phyloP scores from a whole-genome alignment of 2,329 filamentous ascomycete species.

The Alternaria consortialis region DNA sequence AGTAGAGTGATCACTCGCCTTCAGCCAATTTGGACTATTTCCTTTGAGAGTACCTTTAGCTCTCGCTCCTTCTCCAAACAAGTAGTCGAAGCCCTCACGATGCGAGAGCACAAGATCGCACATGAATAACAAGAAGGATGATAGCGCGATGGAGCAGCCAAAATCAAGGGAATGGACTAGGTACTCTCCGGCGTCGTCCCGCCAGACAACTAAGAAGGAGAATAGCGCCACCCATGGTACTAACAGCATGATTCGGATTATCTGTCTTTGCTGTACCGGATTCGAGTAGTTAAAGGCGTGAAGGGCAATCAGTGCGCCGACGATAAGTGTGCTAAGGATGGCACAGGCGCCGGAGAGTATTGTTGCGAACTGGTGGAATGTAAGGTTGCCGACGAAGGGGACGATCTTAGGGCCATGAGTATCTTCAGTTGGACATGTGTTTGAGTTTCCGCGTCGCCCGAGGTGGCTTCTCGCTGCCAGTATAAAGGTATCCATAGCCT shows the following conservation, averaged over 20 bases:
- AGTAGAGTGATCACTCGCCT: conserved; percentile 20
- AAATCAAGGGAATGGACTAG: conserved; percentile 34
- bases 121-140: conserved; percentile 41
- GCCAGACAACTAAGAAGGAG: conserved; percentile 35
- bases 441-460: not conserved
- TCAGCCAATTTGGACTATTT: conserved; percentile 37
- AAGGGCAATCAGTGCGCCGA: conserved; percentile 23
- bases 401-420: conserved; percentile 26
- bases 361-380: conserved; percentile 37
- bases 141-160: conserved; percentile 42
- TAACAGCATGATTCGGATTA: conserved; percentile 38
- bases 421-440: conserved; percentile 27
- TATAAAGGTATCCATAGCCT: not conserved
- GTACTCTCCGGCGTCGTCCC: conserved; percentile 29
- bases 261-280: conserved; percentile 42
- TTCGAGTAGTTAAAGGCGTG: conserved; percentile 41
- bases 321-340: conserved; percentile 27
- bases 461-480: conserved; percentile 6
- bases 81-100: conserved; percentile 37
- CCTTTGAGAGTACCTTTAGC: conserved; percentile 19
- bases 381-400: conserved; percentile 32
- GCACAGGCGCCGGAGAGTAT: conserved; percentile 34
- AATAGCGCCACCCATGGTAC: conserved; percentile 40
- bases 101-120: conserved; percentile 43
- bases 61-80: conserved; percentile 35